Evolutionary conservation across 495 filamentous ascomycete genomes (phyloP).

Genomic region (Penicillium cinerascens): DNA sequence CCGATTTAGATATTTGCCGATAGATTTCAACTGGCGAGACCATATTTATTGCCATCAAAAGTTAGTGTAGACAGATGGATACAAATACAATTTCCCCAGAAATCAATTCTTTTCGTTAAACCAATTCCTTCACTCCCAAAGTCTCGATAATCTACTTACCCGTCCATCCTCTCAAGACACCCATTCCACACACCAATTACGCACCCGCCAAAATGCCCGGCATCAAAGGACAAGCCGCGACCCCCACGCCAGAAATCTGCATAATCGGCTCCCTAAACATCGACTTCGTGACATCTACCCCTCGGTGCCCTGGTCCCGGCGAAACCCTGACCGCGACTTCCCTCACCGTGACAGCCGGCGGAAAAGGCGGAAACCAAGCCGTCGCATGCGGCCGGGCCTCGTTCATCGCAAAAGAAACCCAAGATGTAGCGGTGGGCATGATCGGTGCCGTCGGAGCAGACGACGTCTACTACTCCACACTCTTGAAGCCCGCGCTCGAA

Average conservation of each 20-base stretch:
- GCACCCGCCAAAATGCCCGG: constrained; percentile 4
- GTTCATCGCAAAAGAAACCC: constrained; percentile 9
- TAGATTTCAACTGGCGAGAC: not conserved
- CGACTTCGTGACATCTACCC: constrained; percentile 27
- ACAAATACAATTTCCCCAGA: not conserved
- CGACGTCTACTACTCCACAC: constrained; percentile 18
- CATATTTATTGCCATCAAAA: not conserved
- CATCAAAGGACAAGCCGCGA: constrained; percentile 3
- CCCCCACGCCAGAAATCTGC: constrained; percentile 8
- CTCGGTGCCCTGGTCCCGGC: constrained; percentile 20
- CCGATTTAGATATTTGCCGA: not conserved
- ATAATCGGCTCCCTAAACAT: constrained; percentile 28
- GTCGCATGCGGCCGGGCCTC: constrained; percentile 25
- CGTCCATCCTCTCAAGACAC: too few relatives aligned
- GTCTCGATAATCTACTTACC: too few relatives aligned
- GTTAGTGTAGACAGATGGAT: not conserved
- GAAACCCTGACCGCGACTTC: constrained; percentile 30
- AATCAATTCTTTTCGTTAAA: not conserved
- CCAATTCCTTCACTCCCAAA: not conserved
- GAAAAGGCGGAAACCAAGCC: constrained; percentile 30
- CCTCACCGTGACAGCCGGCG: constrained; percentile 21
- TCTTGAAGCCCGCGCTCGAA: constrained; percentile 18
- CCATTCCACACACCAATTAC: not conserved
- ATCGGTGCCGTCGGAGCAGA: constrained; percentile 26
- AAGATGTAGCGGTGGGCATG: constrained; percentile 25